Conservation (phyloP, 345 rosid genomes). For the Brassica rapa region DNA sequence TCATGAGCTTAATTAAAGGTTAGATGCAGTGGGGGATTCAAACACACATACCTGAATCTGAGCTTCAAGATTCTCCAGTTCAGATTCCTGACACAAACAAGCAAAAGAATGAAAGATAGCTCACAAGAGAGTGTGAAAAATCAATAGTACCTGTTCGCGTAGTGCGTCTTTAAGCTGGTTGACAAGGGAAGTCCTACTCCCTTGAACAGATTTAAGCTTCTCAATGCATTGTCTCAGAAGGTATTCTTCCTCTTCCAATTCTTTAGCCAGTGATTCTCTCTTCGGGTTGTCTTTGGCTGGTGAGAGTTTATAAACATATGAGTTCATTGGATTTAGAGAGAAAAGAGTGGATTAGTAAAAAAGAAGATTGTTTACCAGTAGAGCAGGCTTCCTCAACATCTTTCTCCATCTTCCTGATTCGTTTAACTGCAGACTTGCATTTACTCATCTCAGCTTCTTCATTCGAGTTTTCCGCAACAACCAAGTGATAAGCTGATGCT, state of each 20-base stretch:
- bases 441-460: conserved; percentile 76
- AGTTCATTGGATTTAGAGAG: neutral
- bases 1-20: neutral
- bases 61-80: conserved; percentile 71
- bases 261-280: conserved; percentile 60
- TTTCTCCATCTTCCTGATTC: conserved; percentile 72
- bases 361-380: conserved; percentile 47
- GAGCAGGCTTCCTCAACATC: conserved; percentile 60
- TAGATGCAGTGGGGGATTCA: neutral
- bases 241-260: conserved; percentile 71
- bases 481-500: conserved; percentile 67
- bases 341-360: neutral
- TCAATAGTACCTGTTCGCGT: conserved; percentile 59
- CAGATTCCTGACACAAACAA: conserved; percentile 61
- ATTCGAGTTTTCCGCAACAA: conserved; percentile 56
- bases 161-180: conserved; percentile 77
- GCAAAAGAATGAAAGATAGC: neutral
- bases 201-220: conserved; percentile 75
- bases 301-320: conserved; percentile 10
- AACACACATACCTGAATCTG: conserved; percentile 65
- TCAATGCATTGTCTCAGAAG: conserved; percentile 62
- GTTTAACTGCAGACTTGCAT: conserved; percentile 66
- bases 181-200: conserved; percentile 61
- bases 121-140: neutral
- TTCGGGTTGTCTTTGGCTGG: conserved; percentile 57